phyloP scores from a whole-genome alignment of 2,329 filamentous ascomycete genomes.

The Diplocarpon mali region DNA sequence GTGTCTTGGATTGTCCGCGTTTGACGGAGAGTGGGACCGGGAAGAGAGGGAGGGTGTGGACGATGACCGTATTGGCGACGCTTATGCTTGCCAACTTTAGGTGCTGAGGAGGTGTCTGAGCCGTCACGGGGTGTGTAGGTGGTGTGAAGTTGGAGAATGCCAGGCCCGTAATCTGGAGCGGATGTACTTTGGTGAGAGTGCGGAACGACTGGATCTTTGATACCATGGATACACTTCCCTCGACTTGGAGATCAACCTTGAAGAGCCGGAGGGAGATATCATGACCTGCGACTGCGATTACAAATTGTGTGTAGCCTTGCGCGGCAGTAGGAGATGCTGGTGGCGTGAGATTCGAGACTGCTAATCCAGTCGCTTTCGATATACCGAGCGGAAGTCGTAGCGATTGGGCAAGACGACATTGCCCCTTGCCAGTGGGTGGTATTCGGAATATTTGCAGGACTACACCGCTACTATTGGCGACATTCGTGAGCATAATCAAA shows the following conservation, averaged over 20 bases:
- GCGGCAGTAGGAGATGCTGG: constrained; percentile 37
- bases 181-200: constrained; percentile 44
- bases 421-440: constrained; percentile 22
- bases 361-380: constrained; percentile 66
- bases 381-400: constrained; percentile 54
- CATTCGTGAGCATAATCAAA: constrained; percentile 45
- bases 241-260: constrained; percentile 58
- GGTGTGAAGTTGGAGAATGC: constrained; percentile 38
- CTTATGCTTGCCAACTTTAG: constrained; percentile 27
- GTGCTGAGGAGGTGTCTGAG: constrained; percentile 21
- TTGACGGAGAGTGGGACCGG: constrained; percentile 23
- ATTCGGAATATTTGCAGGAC: constrained; percentile 44
- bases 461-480: constrained; percentile 46
- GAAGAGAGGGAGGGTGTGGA: constrained; percentile 27
- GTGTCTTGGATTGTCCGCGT: constrained; percentile 22
- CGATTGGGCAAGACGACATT: constrained; percentile 40
- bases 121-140: constrained; percentile 20
- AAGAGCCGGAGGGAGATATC: constrained; percentile 70
- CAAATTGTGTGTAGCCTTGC: constrained; percentile 60
- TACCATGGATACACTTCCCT: constrained; percentile 38
- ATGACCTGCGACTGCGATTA: constrained; percentile 69
- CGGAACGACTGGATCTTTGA: constrained; percentile 40
- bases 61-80: constrained; percentile 27
- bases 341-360: constrained; percentile 58
- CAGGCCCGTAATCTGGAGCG: constrained; percentile 46